Percentiles rank a stretch among this genome's conserved stretches.
Evolutionary conservation across 1,139 yeast species (phyloP).

Genomic region (Protomyces inundatus): DNA sequence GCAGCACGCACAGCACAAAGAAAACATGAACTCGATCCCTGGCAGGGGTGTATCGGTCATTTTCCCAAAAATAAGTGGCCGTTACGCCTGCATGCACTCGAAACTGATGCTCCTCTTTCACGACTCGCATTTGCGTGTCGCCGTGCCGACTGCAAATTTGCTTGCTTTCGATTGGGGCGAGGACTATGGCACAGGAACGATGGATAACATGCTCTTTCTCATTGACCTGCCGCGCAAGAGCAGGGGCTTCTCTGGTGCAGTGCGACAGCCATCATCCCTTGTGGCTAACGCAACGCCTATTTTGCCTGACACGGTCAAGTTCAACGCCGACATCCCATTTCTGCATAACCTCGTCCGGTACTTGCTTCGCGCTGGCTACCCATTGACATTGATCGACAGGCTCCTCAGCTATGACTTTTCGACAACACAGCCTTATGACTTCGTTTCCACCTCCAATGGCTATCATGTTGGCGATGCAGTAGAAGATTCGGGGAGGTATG

Average conservation of each 20-base stretch:
- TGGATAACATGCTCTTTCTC: conserved; percentile 32
- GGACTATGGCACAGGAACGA: conserved; percentile 25
- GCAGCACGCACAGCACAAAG: no score
- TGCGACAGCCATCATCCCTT: no score
- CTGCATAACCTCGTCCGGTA: conserved; percentile 30
- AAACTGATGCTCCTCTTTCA: conserved; percentile 33
- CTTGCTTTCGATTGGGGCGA: conserved; percentile 36
- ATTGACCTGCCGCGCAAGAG: conserved; percentile 32
- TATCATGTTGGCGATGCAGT: conserved; percentile 8
- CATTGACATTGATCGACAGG: conserved; percentile 26
- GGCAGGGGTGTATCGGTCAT: not conserved
- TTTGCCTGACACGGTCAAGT: no score
- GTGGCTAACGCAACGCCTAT: no score
- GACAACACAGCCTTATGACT: conserved; percentile 28
- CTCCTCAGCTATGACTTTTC: conserved; percentile 31
- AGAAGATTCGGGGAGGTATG: conserved; percentile 11
- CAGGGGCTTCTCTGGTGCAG: not conserved
- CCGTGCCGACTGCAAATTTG: conserved; percentile 34
- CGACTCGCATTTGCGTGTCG: conserved; percentile 31
- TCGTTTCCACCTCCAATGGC: conserved; percentile 34
- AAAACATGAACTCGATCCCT: no score
- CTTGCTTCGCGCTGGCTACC: conserved; percentile 30
- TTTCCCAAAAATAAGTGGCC: conserved; percentile 26
- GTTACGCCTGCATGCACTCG: conserved; percentile 33
- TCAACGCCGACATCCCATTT: conserved; percentile 20